Evolutionary conservation across 106 monocot genomes (phyloP), one percentile per base, ranked within the genome.

Genomic region (Iris macrosiphon): DNA sequence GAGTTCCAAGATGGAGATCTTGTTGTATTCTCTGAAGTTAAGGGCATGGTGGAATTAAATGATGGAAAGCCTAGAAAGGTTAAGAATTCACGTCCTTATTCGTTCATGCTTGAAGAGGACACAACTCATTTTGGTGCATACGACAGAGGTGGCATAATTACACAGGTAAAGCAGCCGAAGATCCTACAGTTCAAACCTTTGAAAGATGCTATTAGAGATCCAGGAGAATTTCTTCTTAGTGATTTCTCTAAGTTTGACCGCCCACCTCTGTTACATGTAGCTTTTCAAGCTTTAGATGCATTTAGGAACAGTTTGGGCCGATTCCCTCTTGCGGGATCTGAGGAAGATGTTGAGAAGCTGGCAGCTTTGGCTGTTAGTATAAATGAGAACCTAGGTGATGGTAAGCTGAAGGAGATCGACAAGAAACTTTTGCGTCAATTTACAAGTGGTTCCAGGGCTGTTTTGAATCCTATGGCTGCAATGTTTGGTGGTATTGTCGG

Each of bases 391-490:
- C n/a, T 57, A 39, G 56, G 38, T 4, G 56, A 57, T 13, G 56
- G 24, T 40, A 57, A 57, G n/a, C 20, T 57, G 10, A 39, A 57
- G 26, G 4, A 40, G 38, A 57, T 57, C 40, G 56, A 57, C n/a
- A 17, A 39, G 35, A 37, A 57, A 21, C 23, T 57, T 20, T 39
- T 57, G 37, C 56, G n/a, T 8, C 39, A 57, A 24, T 57, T 57
- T 40, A 39, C 56, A 9, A 57, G 39, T 40, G 56, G 56, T 39
- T 39, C 56, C 11, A 34, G 56, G 15, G 56, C 56, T 24, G 19
- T 57, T 57, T 57, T 57, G 26, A 57, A 57, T 40, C 56, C 56
- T 25, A 40, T 57, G 56, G 56, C 56, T 40, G 56, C 56, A 39
- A 40, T 57, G 37, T 57, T 57, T 40, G 56, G 56, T 25, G 56